A percentile compares a stretch with the other conserved stretches of the same genome.
phyloP scores from a whole-genome alignment of 148 eudicot genomes.

The Rhododendron griersonianum region DNA sequence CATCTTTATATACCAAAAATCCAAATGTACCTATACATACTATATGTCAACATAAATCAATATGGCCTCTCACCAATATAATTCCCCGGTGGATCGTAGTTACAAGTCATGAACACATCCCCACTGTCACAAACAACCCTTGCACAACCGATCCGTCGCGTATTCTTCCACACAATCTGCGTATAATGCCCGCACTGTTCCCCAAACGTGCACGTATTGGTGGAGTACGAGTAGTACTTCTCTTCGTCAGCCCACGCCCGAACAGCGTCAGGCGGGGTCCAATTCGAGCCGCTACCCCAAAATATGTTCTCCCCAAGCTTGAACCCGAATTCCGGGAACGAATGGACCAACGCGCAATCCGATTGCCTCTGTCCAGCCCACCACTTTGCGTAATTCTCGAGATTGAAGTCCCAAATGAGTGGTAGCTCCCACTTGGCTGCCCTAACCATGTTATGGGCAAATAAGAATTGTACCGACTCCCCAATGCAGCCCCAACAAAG shows the following conservation, averaged over 20 bases:
- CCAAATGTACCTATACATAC: background rate
- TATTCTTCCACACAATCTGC: conserved; percentile 71
- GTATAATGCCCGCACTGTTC: conserved; percentile 81
- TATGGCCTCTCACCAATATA: conserved; percentile 69
- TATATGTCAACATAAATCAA: conserved; percentile 15
- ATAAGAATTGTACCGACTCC: conserved; percentile 55
- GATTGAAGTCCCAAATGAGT: conserved; percentile 48
- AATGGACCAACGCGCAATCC: conserved; percentile 55
- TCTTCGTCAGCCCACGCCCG: conserved; percentile 65
- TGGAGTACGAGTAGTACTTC: conserved; percentile 55
- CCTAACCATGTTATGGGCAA: conserved; percentile 59
- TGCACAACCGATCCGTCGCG: conserved; percentile 66
- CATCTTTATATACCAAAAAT: background rate
- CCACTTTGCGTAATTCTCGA: conserved; percentile 65
- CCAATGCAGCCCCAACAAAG: conserved; percentile 60
- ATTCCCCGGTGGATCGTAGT: conserved; percentile 74
- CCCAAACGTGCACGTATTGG: conserved; percentile 51
- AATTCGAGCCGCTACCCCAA: conserved; percentile 64
- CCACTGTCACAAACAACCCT: conserved; percentile 73
- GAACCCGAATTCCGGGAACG: conserved; percentile 65
- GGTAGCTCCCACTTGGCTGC: conserved; percentile 65
- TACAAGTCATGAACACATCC: conserved; percentile 83
- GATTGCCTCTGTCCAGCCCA: conserved; percentile 57
- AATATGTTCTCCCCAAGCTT: conserved; percentile 69
- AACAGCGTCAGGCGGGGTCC: conserved; percentile 65